Evolutionary conservation across 179 eudicot species (phyloP).

Genomic region (Vitellaria paradoxa): DNA sequence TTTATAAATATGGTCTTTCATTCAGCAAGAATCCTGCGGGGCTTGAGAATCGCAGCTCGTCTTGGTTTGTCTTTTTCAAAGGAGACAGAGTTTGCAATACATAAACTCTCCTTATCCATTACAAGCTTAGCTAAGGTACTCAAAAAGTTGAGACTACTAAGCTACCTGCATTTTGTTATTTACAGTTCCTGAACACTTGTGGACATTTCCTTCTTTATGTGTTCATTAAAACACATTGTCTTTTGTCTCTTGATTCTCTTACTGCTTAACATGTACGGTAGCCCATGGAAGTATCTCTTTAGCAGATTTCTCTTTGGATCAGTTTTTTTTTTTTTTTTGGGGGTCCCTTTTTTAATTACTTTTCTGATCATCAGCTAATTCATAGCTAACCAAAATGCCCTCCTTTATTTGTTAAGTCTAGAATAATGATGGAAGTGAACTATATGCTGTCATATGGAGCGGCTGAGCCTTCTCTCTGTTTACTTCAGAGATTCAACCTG

Average conservation of each 20-base stretch:
- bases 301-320: background rate
- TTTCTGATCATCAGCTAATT: slow-evolving; percentile 2
- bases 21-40: slow-evolving; percentile 93
- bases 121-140: slow-evolving; percentile 57
- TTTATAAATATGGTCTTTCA: slow-evolving; percentile 15
- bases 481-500: slow-evolving; percentile 61
- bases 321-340: background rate
- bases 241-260: background rate
- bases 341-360: no score
- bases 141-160: background rate
- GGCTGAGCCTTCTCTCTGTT: slow-evolving; percentile 62
- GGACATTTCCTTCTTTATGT: background rate
- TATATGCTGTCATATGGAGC: slow-evolving; percentile 95
- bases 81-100: slow-evolving; percentile 70
- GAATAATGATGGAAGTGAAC: slow-evolving; percentile 77
- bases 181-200: background rate
- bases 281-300: background rate
- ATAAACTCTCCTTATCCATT: slow-evolving; percentile 48
- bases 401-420: slow-evolving; percentile 38
- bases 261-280: background rate
- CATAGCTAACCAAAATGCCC: background rate
- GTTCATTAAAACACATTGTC: background rate
- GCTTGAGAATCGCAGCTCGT: slow-evolving; percentile 92
- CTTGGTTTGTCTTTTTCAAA: slow-evolving; percentile 67
- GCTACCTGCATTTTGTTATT: background rate